phyloP scores from a whole-genome alignment of 179 eudicot genomes.

The Nepenthes alata region DNA sequence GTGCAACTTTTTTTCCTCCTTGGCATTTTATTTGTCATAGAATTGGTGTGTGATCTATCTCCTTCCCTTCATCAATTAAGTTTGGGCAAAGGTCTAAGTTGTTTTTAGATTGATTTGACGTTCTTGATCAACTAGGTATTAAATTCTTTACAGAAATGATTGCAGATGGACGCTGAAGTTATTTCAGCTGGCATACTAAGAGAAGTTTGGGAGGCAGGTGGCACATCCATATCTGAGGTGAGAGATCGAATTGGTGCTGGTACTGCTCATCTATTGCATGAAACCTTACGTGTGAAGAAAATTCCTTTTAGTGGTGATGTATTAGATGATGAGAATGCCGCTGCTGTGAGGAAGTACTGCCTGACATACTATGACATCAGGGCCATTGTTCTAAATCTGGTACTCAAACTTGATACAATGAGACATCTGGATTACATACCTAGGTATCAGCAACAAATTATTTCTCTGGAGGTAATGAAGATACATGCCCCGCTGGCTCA shows the following conservation, averaged over 20 bases:
- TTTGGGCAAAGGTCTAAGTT: neutral
- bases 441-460: constrained; percentile 60
- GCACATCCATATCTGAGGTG: constrained; percentile 48
- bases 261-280: constrained; percentile 81
- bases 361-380: constrained; percentile 83
- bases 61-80: neutral
- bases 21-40: neutral
- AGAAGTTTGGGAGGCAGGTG: constrained; percentile 75
- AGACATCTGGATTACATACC: constrained; percentile 74
- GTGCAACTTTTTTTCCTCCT: neutral
- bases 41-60: too few relatives aligned
- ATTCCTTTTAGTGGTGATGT: constrained; percentile 48
- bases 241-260: constrained; percentile 53
- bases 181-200: constrained; percentile 84
- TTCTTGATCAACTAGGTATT: constrained; percentile 2
- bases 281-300: constrained; percentile 67
- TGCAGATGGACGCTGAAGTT: constrained; percentile 96
- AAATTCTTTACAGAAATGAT: constrained; percentile 9
- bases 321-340: constrained; percentile 64
- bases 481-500: constrained; percentile 91
- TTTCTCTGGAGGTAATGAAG: constrained; percentile 77
- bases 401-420: constrained; percentile 71
- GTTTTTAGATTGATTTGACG: neutral
- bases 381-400: constrained; percentile 73
- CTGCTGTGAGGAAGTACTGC: constrained; percentile 72